These are phyloP conservation scores for Plectosphaerella plurivora DNA, from an alignment of 2,329 filamentous ascomycete species.

Conservation along the genomic window DNA sequence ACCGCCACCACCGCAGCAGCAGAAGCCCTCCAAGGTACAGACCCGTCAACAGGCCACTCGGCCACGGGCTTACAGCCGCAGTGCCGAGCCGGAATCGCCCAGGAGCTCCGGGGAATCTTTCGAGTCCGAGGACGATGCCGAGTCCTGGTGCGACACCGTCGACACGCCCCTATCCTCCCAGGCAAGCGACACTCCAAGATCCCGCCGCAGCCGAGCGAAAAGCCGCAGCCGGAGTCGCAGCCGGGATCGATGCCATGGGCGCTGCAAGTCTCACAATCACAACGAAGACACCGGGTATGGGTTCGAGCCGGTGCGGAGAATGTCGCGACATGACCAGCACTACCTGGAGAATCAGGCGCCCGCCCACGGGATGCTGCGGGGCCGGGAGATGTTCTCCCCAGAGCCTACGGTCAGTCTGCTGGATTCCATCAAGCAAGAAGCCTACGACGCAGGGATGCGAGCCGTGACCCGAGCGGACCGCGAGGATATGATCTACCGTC, in stretches of 20 bases:
- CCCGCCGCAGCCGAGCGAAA: background rate
- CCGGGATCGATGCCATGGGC: background rate
- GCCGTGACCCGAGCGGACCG: background rate
- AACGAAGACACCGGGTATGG: background rate
- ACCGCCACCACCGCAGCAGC: background rate
- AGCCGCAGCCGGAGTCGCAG: background rate
- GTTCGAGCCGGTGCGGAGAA: background rate
- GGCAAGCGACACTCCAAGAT: background rate
- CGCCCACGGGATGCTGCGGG: background rate
- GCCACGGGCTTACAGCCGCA: background rate
- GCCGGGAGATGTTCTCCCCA: background rate
- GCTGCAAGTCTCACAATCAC: background rate
- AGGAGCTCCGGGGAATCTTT: background rate
- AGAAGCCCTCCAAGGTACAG: background rate
- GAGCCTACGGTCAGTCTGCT: background rate
- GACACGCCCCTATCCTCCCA: background rate
- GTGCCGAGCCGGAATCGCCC: background rate
- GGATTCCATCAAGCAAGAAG: constrained; percentile 2
- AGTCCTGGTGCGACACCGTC: background rate
- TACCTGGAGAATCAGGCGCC: constrained; percentile 3
- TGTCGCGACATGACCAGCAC: background rate
- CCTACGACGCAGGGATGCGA: background rate
- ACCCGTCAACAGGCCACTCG: background rate
- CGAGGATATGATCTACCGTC: constrained; percentile 1
- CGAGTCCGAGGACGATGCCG: background rate